Percentiles rank a stretch among this genome's conserved stretches.
These are phyloP conservation scores for Eucalyptus pumila DNA, from an alignment of 345 rosid genomes.

Conservation along the genomic window DNA sequence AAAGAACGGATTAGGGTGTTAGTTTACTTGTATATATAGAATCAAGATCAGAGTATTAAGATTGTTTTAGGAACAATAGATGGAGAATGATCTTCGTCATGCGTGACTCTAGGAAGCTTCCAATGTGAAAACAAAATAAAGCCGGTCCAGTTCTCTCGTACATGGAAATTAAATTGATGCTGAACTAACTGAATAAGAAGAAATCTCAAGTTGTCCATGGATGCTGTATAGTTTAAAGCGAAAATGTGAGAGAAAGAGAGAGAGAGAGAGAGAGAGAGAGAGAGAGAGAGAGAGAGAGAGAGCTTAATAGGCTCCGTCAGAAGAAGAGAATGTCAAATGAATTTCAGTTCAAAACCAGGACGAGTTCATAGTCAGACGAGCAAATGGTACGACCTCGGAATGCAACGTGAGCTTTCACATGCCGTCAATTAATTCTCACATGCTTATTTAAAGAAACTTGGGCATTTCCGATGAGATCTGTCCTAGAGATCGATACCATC, in stretches of 20 bases:
- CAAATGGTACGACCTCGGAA: neutral
- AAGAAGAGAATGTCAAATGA: neutral
- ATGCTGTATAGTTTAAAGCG: neutral
- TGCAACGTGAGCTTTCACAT: neutral
- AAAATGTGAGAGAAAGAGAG: neutral
- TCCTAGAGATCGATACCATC: neutral
- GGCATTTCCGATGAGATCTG: neutral
- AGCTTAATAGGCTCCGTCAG: neutral
- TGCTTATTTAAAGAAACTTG: neutral
- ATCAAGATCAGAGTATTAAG: neutral
- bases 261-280: neutral
- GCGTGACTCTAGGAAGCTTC: neutral
- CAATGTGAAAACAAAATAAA: neutral
- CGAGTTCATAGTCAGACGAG: neutral
- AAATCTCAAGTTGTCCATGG: neutral
- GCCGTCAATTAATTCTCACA: neutral
- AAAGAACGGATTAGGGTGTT: neutral
- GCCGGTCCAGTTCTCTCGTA: neutral
- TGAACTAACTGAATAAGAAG: neutral
- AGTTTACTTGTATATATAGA: neutral
- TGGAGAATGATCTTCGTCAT: neutral
- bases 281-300: neutral
- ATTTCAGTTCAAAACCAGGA: neutral
- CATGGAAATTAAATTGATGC: neutral
- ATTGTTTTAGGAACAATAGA: neutral